Base-by-base conservation (phyloP, 768 basidiomycete genomes). In the Mrakia frigida region DNA sequence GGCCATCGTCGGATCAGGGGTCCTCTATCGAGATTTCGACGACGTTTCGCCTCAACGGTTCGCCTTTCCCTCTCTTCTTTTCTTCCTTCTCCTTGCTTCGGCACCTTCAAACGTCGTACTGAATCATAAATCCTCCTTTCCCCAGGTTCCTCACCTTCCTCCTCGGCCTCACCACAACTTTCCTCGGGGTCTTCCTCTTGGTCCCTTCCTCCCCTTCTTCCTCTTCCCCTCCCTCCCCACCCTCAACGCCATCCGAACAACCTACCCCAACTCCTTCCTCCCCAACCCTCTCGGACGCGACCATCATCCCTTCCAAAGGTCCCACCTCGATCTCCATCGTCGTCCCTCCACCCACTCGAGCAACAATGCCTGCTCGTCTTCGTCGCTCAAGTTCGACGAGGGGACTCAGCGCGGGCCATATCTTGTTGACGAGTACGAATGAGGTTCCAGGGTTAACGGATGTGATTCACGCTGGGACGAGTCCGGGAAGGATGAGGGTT, bases 21-120 rank as follows among this genome's bases (percentile, higher is more conserved):
- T 99, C 23, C 87, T 99, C 1, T 99, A 96, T 81, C 91, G 92
- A 35, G 96, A 99, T 83, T 99, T 99, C 84, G 87, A 88, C 79
- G 88, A 88, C 77, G 89, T 92, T 18, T 87, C 88, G 14, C 91
- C 94, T 82, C 91, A 94, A 82, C 88, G 91, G 80, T 87, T 92
- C 76, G 86, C 93, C 59, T 6, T n/a, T 14, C 53, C 4, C 67
- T 6, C 11, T 39, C 56, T 33, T 9, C 2, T 33, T 6, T 23
- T 78, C 80, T 46, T 76, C 76, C 4, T 80, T 81, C 39, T 75
- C 80, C 33, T 81, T 81, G 73, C 81, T 81, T 74, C 77, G 10
- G 43, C 10, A n/a, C 6, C 10, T 43, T 14, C 43, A 11, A 43
- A 9, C 10, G 43, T 14, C 11, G 11, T 43, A 37, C 39, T 52